These are phyloP conservation scores for Aspergillus heteromorphus DNA, from an alignment of 495 filamentous ascomycete genomes.

Conservation along the genomic window DNA sequence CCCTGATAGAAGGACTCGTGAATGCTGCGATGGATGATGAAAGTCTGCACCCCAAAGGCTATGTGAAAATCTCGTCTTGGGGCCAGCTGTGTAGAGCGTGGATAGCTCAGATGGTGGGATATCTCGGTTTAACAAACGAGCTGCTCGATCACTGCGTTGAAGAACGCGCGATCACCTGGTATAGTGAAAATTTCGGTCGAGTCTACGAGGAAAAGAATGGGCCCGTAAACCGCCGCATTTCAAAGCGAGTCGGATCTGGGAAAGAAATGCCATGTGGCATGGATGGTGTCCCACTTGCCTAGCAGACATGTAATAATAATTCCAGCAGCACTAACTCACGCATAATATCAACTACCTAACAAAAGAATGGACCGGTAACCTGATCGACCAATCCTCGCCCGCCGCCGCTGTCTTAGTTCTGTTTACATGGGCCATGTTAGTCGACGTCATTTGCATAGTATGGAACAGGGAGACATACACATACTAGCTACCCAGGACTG, in stretches of 20 bases:
- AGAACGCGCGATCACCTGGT: conserved; percentile 1
- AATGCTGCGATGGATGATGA: conserved; percentile 2
- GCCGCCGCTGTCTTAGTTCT: too few species aligned
- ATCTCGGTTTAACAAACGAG: neutral
- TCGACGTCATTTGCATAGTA: too few species aligned
- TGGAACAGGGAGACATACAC: too few species aligned
- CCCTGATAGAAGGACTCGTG: conserved; percentile 3
- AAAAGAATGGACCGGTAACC: too few species aligned
- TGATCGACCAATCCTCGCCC: too few species aligned
- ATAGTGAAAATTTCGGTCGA: conserved; percentile 7
- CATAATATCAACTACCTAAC: too few species aligned
- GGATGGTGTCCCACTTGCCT: neutral
- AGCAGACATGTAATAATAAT: neutral
- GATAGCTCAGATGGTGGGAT: conserved; percentile 3
- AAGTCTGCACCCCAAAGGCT: neutral
- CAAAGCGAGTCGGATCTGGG: conserved; percentile 5
- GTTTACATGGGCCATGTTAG: too few species aligned
- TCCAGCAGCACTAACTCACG: too few species aligned
- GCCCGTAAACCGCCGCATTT: conserved; percentile 7
- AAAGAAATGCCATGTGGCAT: conserved; percentile 2
- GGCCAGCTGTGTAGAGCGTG: neutral
- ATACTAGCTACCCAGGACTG: too few species aligned
- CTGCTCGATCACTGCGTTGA: conserved; percentile 1
- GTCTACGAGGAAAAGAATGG: conserved; percentile 3
- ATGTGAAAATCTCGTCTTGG: neutral